Evolutionary conservation across 371 early-diverging fungal species (phyloP), one percentile per base, ranked within the genome.

Genomic region (Encephalitozoon hellem): DNA sequence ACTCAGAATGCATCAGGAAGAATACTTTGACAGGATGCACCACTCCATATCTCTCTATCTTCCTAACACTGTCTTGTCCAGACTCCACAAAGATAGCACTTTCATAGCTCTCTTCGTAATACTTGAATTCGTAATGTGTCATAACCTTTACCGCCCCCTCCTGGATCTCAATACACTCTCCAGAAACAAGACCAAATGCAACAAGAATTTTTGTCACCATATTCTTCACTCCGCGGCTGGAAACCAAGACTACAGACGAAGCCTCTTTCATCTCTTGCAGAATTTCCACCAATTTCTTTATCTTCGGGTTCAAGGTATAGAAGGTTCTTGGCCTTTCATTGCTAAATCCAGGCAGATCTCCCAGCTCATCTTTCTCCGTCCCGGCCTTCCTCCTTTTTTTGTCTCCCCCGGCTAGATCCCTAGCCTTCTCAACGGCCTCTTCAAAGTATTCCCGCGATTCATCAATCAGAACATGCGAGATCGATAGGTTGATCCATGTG

Each of bases 1-100:
- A 92, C 82, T 93, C 90, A 65, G 91, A 74, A 53, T 67, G 80
- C 18, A 68, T 21, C 1, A 83, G 45, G 11, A 69, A 45, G 30
- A 64, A 64, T 28, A 75, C 59, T 32, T 64, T 42, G 47, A 74
- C 25, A 45, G 59, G 32, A 34, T 23, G 28, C 42, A 18, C 12
- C 12, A 32, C 59, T 64, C 67, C 49, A 26, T 53, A 55, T 34
- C 52, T 43, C 43, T 81, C 82, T 28, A 72, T 49, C 34, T 67
- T 64, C 51, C 79, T 70, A 15, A 81, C 66, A 25, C 59, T 43
- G 15, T 54, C 47, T 23, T 78, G 42, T 51, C 73, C 64, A 9
- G 55, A 45, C 23, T 76, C 69, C 0, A 76, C 32, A 32, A 81
- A 67, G 41, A 81, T 39, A 1, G 67, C 55, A 12, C 12, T 43